Conservation (phyloP, 2,329 filamentous ascomycete genomes). For the Trichoderma lentiforme region DNA sequence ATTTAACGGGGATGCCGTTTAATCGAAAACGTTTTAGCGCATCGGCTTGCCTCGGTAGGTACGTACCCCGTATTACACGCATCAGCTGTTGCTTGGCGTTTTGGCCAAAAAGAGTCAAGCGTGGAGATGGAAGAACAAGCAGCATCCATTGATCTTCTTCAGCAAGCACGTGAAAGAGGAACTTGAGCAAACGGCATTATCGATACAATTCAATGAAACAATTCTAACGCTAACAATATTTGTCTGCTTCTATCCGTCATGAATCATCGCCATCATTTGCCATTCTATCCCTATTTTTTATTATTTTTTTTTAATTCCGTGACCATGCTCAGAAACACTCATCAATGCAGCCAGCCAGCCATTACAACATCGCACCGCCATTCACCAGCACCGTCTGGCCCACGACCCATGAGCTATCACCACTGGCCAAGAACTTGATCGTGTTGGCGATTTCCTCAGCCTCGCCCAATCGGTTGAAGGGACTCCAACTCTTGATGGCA, state of each 20-base stretch:
- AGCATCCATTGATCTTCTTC: not conserved
- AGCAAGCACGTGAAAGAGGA: not conserved
- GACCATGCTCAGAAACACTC: not conserved
- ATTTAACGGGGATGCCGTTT: not conserved
- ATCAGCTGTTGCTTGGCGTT: not conserved
- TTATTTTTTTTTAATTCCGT: no score
- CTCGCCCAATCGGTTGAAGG: slow-evolving; percentile 23
- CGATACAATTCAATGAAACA: not conserved
- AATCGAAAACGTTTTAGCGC: not conserved
- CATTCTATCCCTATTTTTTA: not conserved
- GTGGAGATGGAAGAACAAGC: not conserved
- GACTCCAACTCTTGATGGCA: slow-evolving; percentile 30
- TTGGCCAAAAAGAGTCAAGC: not conserved
- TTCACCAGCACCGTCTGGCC: slow-evolving; percentile 25
- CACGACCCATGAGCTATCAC: slow-evolving; percentile 23
- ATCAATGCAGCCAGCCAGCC: not conserved
- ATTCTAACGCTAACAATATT: not conserved
- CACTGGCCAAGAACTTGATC: slow-evolving; percentile 21
- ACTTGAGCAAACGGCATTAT: not conserved
- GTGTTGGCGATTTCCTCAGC: slow-evolving; percentile 23
- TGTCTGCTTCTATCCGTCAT: not conserved
- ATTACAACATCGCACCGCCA: slow-evolving; percentile 18
- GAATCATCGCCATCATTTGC: not conserved
- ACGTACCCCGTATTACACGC: not conserved
- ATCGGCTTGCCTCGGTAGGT: not conserved